Base-by-base conservation (phyloP, 2,329 filamentous ascomycete genomes). In the Paraconiothyrium brasiliense region DNA sequence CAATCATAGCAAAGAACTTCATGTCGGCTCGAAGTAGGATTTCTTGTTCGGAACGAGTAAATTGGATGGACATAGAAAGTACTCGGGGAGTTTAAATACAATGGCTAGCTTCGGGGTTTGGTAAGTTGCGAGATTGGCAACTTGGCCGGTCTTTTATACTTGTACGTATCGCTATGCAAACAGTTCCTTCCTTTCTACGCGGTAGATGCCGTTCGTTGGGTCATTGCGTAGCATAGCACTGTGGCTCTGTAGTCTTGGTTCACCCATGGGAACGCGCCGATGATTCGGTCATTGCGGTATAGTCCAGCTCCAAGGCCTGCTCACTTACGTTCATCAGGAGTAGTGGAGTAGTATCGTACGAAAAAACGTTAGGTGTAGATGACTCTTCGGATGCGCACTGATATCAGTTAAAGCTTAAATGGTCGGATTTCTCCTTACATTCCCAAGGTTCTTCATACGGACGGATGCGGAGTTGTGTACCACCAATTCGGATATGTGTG, bases 1-100 rank as follows among this genome's bases (percentile, higher is more conserved):
- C 34, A 24, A 52, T 39, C 34, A 37, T 37, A 39, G 49, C 49
- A n/a, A 52, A 52, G 20, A 52, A 39, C 22, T 39, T 52, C 49
- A 52, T 52, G 35, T 52, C 47, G 30, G 30, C 47, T 5, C 32
- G 47, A 20, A 27, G 24, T 13, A 50, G 47, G 2, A 4, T 50
- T 10, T 34, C 30, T 34, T 50, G 35, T n/a, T 50, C 47, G 27
- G 47, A n/a, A n/a, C 13, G 30, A 14, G 13, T 50, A 14, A 50
- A 30, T 50, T 50, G 30, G 5, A 10, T 35, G 14, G 30, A 34
- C 47, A 50, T 50, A 11, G 13, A n/a, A 13, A n/a, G 27, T 2
- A 30, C 34, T 16, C 20, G 9, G 46, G 14, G 7, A 13, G 37
- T 16, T 41, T 41, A 41, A 41, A 41, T 41, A 41, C 11, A 13